Conservation (phyloP, 1,284 basidiomycete genomes). For the Heliocybe sulcata region DNA sequence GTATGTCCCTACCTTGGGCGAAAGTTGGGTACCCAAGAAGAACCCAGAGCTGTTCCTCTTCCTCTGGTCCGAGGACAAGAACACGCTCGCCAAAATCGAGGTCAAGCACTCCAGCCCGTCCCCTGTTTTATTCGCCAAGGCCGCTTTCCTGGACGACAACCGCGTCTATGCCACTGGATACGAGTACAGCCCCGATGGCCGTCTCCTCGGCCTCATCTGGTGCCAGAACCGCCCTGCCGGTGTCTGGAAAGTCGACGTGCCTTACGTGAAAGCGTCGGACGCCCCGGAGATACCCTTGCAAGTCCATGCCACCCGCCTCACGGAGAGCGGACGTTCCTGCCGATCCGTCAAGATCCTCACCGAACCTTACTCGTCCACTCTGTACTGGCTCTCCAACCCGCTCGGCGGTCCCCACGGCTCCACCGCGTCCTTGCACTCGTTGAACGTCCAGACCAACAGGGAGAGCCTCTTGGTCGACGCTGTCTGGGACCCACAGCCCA, state of each 20-base stretch:
- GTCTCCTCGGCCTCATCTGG: conserved; percentile 50
- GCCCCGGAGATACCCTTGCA: conserved; percentile 3
- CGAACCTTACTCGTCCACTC: conserved; percentile 1
- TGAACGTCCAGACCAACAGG: conserved; percentile 21
- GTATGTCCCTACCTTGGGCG: conserved; percentile 49
- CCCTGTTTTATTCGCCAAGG: conserved; percentile 45
- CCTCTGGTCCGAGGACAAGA: conserved; percentile 25
- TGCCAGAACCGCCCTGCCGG: conserved; percentile 58
- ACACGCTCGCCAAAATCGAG: neutral
- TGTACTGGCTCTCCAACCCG: conserved; percentile 51
- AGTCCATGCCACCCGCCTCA: conserved; percentile 29
- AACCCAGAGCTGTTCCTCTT: conserved; percentile 43
- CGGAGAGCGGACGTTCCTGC: conserved; percentile 34
- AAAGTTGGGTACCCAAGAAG: conserved; percentile 40
- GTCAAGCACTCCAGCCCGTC: conserved; percentile 2
- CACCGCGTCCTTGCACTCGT: conserved; percentile 41
- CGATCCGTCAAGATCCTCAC: conserved; percentile 47
- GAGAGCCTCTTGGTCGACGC: conserved; percentile 27
- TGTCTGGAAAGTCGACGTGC: conserved; percentile 43
- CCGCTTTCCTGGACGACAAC: conserved; percentile 37
- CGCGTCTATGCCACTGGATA: conserved; percentile 55
- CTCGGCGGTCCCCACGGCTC: conserved; percentile 56
- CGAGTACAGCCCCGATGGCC: conserved; percentile 46
- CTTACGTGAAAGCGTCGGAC: neutral
- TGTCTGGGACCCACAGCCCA: conserved; percentile 27